These are phyloP conservation scores for Knufia fluminis DNA, from an alignment of 2,329 filamentous ascomycete species.

Conservation along the genomic window DNA sequence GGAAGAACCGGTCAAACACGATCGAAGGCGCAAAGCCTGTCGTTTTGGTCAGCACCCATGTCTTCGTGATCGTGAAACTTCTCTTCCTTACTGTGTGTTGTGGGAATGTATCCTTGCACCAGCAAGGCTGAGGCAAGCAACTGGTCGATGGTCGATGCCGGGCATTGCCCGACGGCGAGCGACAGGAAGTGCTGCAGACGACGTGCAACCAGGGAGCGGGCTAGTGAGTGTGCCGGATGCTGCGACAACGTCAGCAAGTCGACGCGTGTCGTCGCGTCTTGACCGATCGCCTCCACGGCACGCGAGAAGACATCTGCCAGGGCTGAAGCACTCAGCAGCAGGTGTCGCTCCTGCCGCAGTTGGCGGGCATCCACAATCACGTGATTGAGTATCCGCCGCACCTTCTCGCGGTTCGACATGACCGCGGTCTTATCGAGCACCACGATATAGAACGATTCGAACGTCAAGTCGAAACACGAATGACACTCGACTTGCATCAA, in stretches of 20 bases:
- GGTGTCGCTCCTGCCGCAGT: background rate
- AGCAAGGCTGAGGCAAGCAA: conserved; percentile 1
- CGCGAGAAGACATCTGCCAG: background rate
- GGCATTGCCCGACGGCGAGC: background rate
- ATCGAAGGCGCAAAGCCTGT: background rate
- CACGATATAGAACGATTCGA: conserved; percentile 1
- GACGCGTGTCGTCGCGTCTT: background rate
- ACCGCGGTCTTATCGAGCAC: background rate
- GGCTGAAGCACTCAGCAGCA: background rate
- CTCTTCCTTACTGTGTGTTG: background rate
- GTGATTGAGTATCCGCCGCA: conserved; percentile 1
- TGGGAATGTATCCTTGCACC: background rate
- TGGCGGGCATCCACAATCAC: background rate
- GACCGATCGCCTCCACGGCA: background rate
- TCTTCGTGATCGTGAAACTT: background rate
- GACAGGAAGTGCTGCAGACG: conserved; percentile 6
- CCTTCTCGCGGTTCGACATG: background rate
- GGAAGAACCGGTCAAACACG: conserved; percentile 1
- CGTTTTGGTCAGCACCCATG: background rate
- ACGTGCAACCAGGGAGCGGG: background rate
- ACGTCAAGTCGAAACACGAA: background rate
- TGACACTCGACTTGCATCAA: background rate
- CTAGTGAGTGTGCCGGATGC: background rate
- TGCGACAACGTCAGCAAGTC: background rate
- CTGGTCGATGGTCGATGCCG: background rate